phyloP scores from a whole-genome alignment of 768 basidiomycete species.

The Suillus americanus region DNA sequence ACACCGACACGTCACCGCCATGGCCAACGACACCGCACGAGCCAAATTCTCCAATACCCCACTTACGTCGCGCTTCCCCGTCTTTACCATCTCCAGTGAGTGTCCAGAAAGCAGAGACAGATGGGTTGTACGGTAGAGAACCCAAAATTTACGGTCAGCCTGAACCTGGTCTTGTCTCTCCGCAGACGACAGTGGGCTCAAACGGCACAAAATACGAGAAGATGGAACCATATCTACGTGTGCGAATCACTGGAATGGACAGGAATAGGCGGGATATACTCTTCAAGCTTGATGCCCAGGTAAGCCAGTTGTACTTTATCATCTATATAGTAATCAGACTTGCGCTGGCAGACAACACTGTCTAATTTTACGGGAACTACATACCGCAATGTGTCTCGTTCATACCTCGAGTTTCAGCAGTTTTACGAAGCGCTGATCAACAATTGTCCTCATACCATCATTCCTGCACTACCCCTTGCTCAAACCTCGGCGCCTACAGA shows the following conservation, averaged over 20 bases:
- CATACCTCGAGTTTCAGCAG: conserved; percentile 91
- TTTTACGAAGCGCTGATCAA: conserved; percentile 89
- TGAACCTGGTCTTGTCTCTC: conserved; percentile 80
- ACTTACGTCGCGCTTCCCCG: conserved; percentile 62
- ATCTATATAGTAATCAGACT: conserved; percentile 6
- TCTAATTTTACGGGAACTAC: conserved; percentile 86
- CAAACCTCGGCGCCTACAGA: conserved; percentile 97
- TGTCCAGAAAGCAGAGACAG: conserved; percentile 47
- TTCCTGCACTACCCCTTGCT: conserved; percentile 93
- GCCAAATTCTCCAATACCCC: conserved; percentile 69
- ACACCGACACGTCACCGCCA: conserved; percentile 48
- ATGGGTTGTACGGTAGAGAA: conserved; percentile 71
- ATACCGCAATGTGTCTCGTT: conserved; percentile 93
- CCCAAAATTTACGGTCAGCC: conserved; percentile 89
- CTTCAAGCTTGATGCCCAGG: conserved; percentile 94
- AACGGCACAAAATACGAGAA: conserved; percentile 77
- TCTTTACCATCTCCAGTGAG: conserved; percentile 47
- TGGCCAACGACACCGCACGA: conserved; percentile 84
- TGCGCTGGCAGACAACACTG: conserved; percentile 74
- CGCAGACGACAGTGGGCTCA: conserved; percentile 57
- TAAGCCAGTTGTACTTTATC: conserved; percentile 28
- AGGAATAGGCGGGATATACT: conserved; percentile 94
- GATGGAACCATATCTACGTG: conserved; percentile 81
- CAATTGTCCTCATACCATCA: conserved; percentile 93
- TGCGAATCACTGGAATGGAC: conserved; percentile 88